phyloP scores from a whole-genome alignment of 2,329 filamentous ascomycete genomes.

The Colletotrichum tabaci region DNA sequence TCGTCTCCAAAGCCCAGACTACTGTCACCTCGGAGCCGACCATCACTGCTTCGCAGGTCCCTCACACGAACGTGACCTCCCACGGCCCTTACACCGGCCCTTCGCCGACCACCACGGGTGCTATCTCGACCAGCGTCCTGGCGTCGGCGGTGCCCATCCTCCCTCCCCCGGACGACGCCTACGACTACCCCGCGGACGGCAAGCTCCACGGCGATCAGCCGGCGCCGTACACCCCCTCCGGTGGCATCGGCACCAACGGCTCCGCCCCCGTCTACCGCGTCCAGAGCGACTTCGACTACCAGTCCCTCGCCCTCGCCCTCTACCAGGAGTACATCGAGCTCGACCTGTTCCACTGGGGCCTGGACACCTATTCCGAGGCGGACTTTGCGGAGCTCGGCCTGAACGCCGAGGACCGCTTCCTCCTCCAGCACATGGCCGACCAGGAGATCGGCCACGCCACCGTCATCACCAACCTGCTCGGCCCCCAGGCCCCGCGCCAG shows the following conservation, averaged over 20 bases:
- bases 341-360: constrained; percentile 84
- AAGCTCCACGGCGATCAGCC: constrained; percentile 77
- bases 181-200: constrained; percentile 81
- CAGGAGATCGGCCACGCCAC: constrained; percentile 86
- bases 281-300: constrained; percentile 86
- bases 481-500: constrained; percentile 76
- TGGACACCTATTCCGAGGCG: constrained; percentile 76
- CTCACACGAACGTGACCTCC: constrained; percentile 71
- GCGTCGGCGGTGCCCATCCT: constrained; percentile 71
- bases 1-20: constrained; percentile 53
- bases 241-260: constrained; percentile 85
- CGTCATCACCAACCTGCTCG: constrained; percentile 83
- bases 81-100: constrained; percentile 80
- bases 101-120: constrained; percentile 77
- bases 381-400: constrained; percentile 81
- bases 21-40: constrained; percentile 51
- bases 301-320: constrained; percentile 80
- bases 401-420: constrained; percentile 75
- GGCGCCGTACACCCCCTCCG: constrained; percentile 79
- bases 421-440: constrained; percentile 83
- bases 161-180: constrained; percentile 73
- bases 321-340: constrained; percentile 91
- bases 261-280: constrained; percentile 82
- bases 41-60: constrained; percentile 47
- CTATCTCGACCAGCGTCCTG: constrained; percentile 70